Conservation (phyloP, 2,329 filamentous ascomycete species). For the Aureobasidium lini region DNA sequence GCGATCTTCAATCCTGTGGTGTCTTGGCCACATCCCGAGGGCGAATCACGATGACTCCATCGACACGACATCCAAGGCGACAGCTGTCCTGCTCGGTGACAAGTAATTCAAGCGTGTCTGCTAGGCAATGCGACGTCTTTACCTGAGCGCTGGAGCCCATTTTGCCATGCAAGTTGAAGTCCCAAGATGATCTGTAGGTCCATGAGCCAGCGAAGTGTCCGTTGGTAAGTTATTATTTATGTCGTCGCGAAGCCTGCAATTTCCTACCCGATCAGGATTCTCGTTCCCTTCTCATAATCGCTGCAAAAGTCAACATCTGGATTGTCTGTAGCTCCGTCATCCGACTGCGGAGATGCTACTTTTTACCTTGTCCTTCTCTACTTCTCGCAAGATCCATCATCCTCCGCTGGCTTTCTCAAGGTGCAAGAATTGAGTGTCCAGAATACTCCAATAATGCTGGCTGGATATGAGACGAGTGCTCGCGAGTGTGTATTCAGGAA, state of each 20-base stretch:
- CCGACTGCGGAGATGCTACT: not conserved
- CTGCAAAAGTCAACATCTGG: not conserved
- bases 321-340: not conserved
- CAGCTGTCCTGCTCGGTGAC: too few species aligned
- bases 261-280: slow-evolving; percentile 1
- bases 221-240: not conserved
- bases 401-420: too few species aligned
- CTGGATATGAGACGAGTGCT: not conserved
- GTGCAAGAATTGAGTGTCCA: not conserved
- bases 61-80: too few species aligned
- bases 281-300: not conserved
- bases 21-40: too few species aligned
- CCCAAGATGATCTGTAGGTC: too few species aligned
- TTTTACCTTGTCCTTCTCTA: not conserved
- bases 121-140: too few species aligned
- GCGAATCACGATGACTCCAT: too few species aligned
- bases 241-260: not conserved
- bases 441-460: not conserved
- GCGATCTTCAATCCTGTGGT: too few species aligned
- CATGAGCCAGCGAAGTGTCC: not conserved
- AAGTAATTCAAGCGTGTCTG: too few species aligned
- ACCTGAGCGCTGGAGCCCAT: too few species aligned
- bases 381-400: not conserved
- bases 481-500: not conserved
- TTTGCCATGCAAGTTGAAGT: not conserved